Conservation (phyloP, 805 yeast species). For the Kurtzmaniella cleridarum region DNA sequence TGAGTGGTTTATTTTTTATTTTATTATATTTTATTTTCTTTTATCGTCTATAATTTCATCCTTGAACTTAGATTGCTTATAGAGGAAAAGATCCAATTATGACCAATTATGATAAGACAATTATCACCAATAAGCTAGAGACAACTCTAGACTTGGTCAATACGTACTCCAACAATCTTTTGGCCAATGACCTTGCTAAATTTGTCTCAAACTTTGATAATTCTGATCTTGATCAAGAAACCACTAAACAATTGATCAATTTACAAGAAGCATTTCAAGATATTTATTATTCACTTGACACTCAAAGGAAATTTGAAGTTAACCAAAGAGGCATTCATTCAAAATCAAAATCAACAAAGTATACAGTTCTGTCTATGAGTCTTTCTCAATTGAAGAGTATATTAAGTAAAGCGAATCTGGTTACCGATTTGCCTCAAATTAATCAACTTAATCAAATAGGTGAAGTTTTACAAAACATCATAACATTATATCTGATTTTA, state of each 20-base stretch:
- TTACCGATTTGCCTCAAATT: too few relatives aligned
- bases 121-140: slow-evolving; percentile 21
- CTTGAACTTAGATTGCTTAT: too few relatives aligned
- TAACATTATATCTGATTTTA: slow-evolving; percentile 20
- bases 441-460: not conserved
- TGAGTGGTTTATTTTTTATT: too few relatives aligned
- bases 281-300: slow-evolving; percentile 15
- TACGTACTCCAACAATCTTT: slow-evolving; percentile 15
- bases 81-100: too few relatives aligned
- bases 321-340: not conserved
- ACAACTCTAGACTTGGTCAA: slow-evolving; percentile 18
- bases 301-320: slow-evolving; percentile 3
- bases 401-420: not conserved
- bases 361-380: not conserved
- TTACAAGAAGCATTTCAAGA: slow-evolving; percentile 19
- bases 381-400: slow-evolving; percentile 1
- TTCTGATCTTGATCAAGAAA: not conserved
- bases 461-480: slow-evolving; percentile 8
- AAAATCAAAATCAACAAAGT: not conserved
- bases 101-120: slow-evolving; percentile 1
- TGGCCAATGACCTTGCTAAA: slow-evolving; percentile 14
- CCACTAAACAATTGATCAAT: slow-evolving; percentile 3
- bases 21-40: too few relatives aligned
- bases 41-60: too few relatives aligned
- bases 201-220: slow-evolving; percentile 1